phyloP scores from a whole-genome alignment of 2,329 filamentous ascomycete genomes.

The Coniochaeta sp. region DNA sequence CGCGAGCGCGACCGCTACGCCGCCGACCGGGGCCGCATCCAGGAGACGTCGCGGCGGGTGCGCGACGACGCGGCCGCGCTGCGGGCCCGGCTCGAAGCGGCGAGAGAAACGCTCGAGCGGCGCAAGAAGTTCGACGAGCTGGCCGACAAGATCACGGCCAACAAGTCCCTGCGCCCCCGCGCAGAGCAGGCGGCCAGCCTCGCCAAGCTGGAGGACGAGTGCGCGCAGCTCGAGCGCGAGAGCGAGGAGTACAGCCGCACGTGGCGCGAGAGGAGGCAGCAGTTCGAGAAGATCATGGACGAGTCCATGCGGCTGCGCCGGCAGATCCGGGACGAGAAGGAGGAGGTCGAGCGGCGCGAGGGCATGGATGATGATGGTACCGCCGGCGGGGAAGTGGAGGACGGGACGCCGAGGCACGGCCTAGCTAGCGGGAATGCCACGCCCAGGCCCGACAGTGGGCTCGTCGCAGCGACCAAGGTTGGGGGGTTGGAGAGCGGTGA shows the following conservation, averaged over 20 bases:
- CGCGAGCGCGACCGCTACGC: slow-evolving; percentile 79
- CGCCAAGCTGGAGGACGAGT: slow-evolving; percentile 79
- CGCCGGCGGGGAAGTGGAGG: slow-evolving; percentile 47
- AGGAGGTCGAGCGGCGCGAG: slow-evolving; percentile 82
- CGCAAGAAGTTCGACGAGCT: slow-evolving; percentile 84
- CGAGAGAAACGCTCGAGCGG: slow-evolving; percentile 66
- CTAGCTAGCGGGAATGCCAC: slow-evolving; percentile 44
- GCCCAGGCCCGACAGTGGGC: slow-evolving; percentile 36
- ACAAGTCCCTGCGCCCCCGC: slow-evolving; percentile 71
- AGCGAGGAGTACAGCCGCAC: slow-evolving; percentile 73
- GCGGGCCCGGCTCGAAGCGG: slow-evolving; percentile 67
- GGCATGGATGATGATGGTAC: slow-evolving; percentile 60
- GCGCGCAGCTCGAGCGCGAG: slow-evolving; percentile 78
- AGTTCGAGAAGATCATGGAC: slow-evolving; percentile 83
- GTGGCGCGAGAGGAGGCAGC: slow-evolving; percentile 77
- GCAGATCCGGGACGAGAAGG: slow-evolving; percentile 89
- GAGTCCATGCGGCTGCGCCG: slow-evolving; percentile 82
- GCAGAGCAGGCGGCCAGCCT: slow-evolving; percentile 75
- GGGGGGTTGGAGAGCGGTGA: slow-evolving; percentile 14
- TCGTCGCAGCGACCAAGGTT: slow-evolving; percentile 8
- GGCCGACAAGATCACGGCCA: slow-evolving; percentile 78
- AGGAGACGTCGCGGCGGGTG: slow-evolving; percentile 70
- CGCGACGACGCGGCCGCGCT: slow-evolving; percentile 67
- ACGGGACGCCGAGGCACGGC: slow-evolving; percentile 34
- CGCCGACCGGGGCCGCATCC: slow-evolving; percentile 70